A percentile compares a stretch with the other conserved stretches of the same genome.
These are phyloP conservation scores for Geranium brycei DNA, from an alignment of 345 rosid species.

Conservation along the genomic window DNA sequence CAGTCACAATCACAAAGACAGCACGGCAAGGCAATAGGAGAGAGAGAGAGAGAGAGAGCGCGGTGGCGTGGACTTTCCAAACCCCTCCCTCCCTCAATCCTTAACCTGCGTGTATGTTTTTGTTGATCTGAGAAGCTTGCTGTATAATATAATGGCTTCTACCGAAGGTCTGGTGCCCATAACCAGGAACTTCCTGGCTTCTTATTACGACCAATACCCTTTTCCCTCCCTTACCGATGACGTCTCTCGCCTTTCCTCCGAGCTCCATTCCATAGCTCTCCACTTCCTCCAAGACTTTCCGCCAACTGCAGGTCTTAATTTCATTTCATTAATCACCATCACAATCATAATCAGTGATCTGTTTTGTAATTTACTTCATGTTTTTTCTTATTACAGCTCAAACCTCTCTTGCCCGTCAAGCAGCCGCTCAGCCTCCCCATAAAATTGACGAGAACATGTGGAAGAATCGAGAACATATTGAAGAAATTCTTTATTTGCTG, in stretches of 20 bases:
- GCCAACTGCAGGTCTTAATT: slow-evolving; percentile 44
- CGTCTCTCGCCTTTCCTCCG: slow-evolving; percentile 50
- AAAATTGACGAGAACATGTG: slow-evolving; percentile 96
- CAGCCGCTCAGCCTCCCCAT: slow-evolving; percentile 53
- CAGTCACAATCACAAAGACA: too few relatives aligned
- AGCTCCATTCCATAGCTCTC: slow-evolving; percentile 44
- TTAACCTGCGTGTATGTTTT: too few relatives aligned
- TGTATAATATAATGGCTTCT: slow-evolving; percentile 40
- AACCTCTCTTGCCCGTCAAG: slow-evolving; percentile 40
- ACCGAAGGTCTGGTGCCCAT: slow-evolving; percentile 84
- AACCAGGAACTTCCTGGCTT: slow-evolving; percentile 58
- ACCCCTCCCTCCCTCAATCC: too few relatives aligned
- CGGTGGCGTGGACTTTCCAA: too few relatives aligned
- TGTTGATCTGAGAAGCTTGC: too few relatives aligned
- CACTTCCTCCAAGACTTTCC: slow-evolving; percentile 40
- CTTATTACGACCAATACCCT: slow-evolving; percentile 70
- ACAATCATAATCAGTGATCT: too few relatives aligned
- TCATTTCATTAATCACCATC: background rate
- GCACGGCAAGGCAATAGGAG: too few relatives aligned
- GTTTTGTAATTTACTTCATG: too few relatives aligned
- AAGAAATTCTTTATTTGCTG: slow-evolving; percentile 67
- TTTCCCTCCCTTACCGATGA: slow-evolving; percentile 58
- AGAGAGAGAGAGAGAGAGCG: too few relatives aligned
- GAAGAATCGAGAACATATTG: slow-evolving; percentile 86
- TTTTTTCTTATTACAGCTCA: slow-evolving; percentile 27